phyloP scores from a whole-genome alignment of 1,284 basidiomycete genomes.

The Ganoderma multipileum region DNA sequence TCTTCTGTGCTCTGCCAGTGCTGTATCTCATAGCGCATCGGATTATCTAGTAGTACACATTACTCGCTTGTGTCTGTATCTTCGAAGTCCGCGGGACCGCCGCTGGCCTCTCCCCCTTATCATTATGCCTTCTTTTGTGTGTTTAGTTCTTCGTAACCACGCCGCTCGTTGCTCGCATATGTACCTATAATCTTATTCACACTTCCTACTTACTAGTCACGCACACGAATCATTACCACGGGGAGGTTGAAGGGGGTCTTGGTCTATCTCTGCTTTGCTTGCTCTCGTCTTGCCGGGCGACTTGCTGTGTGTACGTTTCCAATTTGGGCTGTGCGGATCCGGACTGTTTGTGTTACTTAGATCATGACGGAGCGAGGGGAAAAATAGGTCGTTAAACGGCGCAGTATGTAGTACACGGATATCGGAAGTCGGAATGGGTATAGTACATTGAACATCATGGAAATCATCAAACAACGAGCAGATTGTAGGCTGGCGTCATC shows the following conservation, averaged over 20 bases:
- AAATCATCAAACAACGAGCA: not conserved
- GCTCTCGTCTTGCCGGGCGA: not conserved
- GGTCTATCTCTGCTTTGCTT: not conserved
- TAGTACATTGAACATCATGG: not conserved
- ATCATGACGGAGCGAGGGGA: not conserved
- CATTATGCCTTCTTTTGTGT: not conserved
- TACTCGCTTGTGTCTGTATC: not conserved
- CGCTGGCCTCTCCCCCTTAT: not conserved
- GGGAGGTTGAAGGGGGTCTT: not conserved
- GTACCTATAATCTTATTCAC: slow-evolving; percentile 4
- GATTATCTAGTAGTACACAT: not conserved
- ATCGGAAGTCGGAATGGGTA: not conserved
- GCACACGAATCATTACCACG: not conserved
- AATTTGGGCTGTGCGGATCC: not conserved
- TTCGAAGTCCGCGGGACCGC: not conserved
- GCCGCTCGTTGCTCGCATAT: not conserved
- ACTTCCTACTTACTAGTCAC: not conserved
- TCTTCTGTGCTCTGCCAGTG: not conserved
- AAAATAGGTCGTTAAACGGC: not conserved
- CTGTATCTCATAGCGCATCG: slow-evolving; percentile 9
- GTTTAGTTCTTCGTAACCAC: not conserved
- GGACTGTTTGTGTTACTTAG: not conserved
- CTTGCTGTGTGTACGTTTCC: not conserved
- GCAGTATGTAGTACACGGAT: slow-evolving; percentile 1
- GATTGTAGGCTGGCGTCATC: not conserved